Evolutionary conservation across 108 stramenopile species (phyloP), one percentile per base, ranked within the genome.

Genomic region (Halocafeteria seosinensis): DNA sequence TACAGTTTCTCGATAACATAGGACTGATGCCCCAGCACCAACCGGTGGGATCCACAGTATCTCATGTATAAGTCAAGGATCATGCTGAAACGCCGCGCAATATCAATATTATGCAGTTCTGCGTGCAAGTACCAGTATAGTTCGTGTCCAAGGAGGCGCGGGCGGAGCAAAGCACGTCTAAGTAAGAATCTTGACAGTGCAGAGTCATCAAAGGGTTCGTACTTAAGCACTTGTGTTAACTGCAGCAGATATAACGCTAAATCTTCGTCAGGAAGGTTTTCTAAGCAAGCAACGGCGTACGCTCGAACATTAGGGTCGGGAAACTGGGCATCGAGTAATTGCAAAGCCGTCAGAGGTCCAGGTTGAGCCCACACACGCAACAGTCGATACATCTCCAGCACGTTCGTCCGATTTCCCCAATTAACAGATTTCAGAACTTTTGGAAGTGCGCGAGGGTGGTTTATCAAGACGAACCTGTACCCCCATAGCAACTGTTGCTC

Each of bases 241-340:
- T 78, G 77, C 31, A 78, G 71, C 77, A 75, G 61, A 68, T 55
- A 67, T 23, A 50, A 30, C 50, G 32, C 64, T 0, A 78, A 42
- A 2, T 75, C 51, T 17, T 36, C 62, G 62, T 78, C 77, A 17
- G 31, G 0, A 34, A 78, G 34, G 24, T 37, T 36, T 42, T 75
- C 67, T n/a, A 78, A 50, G 31, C 71, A 68, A 12, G 63, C 26
- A 27, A 68, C 70, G 12, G 74, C 73, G 61, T 35, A 67, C 0
- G 74, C 73, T 5, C 77, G 65, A n/a, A 74, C 66, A 36, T 63
- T 71, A 12, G 77, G 74, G 42, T 78, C 77, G 29, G 70, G 70
- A 63, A 71, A 73, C 13, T 65, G 29, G 33, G 32, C 21, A 63
- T 72, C 71, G 24, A 78, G 50, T 28, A 78, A 55, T 62, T 78